Evolutionary conservation across 2,329 filamentous ascomycete genomes (phyloP).

Genomic region (Leptographium lundbergii): DNA sequence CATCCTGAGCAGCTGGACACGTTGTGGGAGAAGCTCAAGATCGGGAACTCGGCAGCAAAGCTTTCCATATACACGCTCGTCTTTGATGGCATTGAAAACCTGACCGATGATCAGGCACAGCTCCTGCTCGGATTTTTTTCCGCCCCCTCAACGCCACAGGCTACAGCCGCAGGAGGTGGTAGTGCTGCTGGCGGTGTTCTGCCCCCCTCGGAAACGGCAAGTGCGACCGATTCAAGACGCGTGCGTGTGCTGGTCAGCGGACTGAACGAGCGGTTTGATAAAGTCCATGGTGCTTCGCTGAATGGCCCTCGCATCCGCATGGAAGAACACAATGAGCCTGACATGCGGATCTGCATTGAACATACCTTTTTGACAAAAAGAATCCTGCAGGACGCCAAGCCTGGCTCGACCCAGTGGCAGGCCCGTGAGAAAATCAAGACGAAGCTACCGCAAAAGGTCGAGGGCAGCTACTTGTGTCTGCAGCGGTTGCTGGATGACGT

Average conservation of each 20-base stretch:
- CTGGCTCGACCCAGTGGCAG: background rate
- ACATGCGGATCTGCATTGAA: background rate
- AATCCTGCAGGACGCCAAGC: background rate
- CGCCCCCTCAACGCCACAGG: no score
- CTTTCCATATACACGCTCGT: background rate
- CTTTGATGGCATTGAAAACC: background rate
- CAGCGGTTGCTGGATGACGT: background rate
- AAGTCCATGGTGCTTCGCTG: background rate
- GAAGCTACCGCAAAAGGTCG: background rate
- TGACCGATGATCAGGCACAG: background rate
- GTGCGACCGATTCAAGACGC: background rate
- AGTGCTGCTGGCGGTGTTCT: no score
- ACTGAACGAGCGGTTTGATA: background rate
- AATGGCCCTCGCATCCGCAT: background rate
- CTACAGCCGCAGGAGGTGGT: no score
- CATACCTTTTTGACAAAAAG: background rate
- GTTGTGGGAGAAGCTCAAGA: background rate
- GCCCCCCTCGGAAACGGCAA: background rate
- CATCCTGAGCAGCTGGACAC: background rate
- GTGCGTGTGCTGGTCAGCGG: background rate
- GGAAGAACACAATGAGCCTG: background rate
- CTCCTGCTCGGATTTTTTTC: background rate
- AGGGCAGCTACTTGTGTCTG: background rate
- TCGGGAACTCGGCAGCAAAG: background rate
- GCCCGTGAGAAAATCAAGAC: background rate